These are phyloP conservation scores for Phytophthora kernoviae DNA, from an alignment of 352 stramenopile species.

Conservation along the genomic window DNA sequence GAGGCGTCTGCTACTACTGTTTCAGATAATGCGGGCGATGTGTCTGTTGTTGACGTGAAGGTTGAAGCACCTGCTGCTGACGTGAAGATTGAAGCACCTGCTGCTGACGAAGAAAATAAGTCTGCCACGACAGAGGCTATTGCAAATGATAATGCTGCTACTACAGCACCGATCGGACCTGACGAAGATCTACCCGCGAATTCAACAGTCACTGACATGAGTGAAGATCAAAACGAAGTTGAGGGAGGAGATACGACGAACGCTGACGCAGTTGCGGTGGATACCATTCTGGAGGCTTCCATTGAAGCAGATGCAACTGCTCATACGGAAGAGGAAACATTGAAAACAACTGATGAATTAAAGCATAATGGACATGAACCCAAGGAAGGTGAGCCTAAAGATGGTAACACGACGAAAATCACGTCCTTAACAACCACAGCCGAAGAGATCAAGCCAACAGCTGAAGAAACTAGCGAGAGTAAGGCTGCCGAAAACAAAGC, in stretches of 20 bases:
- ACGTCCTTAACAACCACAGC: neutral
- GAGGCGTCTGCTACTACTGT: conserved; percentile 12
- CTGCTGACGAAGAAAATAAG: neutral
- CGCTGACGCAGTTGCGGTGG: neutral
- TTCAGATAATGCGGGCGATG: neutral
- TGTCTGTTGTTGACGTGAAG: conserved; percentile 13
- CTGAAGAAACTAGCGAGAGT: conserved; percentile 12
- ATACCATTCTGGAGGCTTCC: neutral
- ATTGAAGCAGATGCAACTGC: no score
- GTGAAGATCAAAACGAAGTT: neutral
- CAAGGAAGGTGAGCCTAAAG: neutral
- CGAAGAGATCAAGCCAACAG: conserved; percentile 10
- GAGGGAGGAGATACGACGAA: neutral
- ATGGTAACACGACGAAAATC: neutral
- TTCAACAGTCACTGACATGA: neutral
- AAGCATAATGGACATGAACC: neutral
- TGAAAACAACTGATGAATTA: neutral
- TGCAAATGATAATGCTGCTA: neutral
- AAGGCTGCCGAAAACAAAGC: conserved; percentile 11
- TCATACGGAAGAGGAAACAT: neutral
- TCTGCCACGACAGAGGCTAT: neutral
- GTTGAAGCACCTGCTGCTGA: conserved; percentile 19
- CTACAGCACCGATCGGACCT: neutral
- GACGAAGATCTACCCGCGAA: neutral
- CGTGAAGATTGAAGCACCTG: neutral